Base-by-base conservation (phyloP, 768 basidiomycete species). In the Russula compacta region DNA sequence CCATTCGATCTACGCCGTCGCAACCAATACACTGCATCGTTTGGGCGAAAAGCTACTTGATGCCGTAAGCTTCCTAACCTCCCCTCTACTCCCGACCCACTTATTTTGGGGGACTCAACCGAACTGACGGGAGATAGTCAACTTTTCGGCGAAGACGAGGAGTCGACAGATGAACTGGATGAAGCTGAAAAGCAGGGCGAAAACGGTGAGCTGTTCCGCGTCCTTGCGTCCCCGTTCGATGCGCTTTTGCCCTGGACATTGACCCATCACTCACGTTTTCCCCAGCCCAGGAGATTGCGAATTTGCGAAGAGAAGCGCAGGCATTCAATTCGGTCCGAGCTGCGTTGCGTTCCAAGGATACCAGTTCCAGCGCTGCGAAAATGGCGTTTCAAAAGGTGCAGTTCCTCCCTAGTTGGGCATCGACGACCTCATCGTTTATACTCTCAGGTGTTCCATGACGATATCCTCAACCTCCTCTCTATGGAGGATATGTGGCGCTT, bases 11-110 rank as follows among this genome's bases (percentile, higher is more conserved):
- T 2, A 98, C 97, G 0, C 97, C 97, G 0, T 92, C 89, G 59
- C 95, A 95, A 65, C 93, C 97, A 0, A 97, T 98, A 53, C 97
- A 99, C 69, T 99, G 95, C 69, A 98, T 99, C 52, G 95, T 98
- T 2, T 99, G 97, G 97, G 93, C 92, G 35, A 99, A 98, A 72
- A 94, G 85, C 59, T 98, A 98, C 76, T 84, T 99, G 12, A 82
- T 98, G 68, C 86, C 89, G 95, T 92, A 67, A 70, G 88, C 74
- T 29, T 36, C 21, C 21, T 47, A 19, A 15, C 38, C 19, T 12
- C 12, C 33, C 11, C 10, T 4, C 19, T 29, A 21, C 6, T 40
- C 4, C 33, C 48, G 21, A 33, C 7, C 24, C 12, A 6, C 2
- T 52, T 17, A 15, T 32, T 38, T 12, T 32, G 42, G n/a, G 12